phyloP scores from a whole-genome alignment of 116 monocot genomes.

The Papilionanthe hybrid region DNA sequence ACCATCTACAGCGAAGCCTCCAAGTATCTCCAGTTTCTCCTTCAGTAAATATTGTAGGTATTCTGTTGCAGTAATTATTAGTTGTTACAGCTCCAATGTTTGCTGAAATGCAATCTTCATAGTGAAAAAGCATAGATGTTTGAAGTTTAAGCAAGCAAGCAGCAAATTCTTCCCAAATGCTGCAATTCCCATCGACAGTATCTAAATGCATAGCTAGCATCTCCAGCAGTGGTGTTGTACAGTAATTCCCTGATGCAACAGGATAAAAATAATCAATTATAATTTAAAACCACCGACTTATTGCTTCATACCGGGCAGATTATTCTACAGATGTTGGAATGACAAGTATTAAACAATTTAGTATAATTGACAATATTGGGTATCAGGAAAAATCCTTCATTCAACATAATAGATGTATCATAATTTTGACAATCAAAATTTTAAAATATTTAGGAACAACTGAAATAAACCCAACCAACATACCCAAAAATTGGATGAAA shows the following conservation, averaged over 20 bases:
- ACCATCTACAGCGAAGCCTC: constrained; percentile 58
- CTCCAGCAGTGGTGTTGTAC: constrained; percentile 30
- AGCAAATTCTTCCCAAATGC: constrained; percentile 57
- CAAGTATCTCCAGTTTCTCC: constrained; percentile 27
- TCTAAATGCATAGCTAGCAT: constrained; percentile 56
- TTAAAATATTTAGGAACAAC: too few species aligned
- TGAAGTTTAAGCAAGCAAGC: constrained; percentile 49
- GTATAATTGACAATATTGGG: too few species aligned
- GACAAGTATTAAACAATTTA: too few species aligned
- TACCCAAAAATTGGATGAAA: too few species aligned
- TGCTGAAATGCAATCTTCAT: constrained; percentile 41
- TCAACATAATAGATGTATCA: too few species aligned
- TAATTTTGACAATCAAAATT: too few species aligned
- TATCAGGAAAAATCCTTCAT: too few species aligned
- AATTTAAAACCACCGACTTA: background rate
- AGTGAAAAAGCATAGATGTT: constrained; percentile 15
- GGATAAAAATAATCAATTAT: constrained; percentile 2
- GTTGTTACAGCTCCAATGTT: constrained; percentile 4
- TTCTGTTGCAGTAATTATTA: constrained; percentile 6
- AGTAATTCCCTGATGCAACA: constrained; percentile 36
- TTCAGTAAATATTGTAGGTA: constrained; percentile 22
- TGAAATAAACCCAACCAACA: too few species aligned
- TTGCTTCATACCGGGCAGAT: too few species aligned
- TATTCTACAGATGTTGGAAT: too few species aligned
- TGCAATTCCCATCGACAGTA: constrained; percentile 33